Conservation (phyloP, 805 yeast species). For the Yarrowia deformans region DNA sequence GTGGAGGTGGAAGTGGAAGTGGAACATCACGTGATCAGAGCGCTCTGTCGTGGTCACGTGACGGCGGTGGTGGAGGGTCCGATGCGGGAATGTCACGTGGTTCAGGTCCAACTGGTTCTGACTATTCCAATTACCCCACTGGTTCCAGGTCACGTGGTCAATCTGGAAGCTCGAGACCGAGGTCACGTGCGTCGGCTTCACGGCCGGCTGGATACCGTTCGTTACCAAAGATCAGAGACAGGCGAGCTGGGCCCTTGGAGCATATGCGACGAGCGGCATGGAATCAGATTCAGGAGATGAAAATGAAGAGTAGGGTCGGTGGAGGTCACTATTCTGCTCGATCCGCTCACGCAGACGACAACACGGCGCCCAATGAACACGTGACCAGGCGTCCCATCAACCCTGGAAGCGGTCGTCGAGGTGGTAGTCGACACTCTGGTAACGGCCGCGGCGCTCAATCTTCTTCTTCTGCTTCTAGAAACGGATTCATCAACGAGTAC, state of each 20-base stretch:
- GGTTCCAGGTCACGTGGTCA: background rate
- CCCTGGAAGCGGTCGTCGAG: constrained; percentile 1
- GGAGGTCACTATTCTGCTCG: background rate
- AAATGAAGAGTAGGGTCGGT: background rate
- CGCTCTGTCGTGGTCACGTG: constrained; percentile 1
- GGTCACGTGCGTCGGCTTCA: background rate
- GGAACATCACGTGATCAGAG: constrained; percentile 11
- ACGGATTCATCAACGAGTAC: constrained; percentile 29
- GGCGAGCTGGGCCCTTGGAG: constrained; percentile 10
- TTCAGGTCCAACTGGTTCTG: no score
- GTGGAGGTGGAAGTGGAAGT: background rate
- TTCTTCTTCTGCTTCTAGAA: background rate
- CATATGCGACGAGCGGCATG: constrained; percentile 12
- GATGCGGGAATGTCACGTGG: background rate
- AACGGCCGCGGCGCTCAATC: background rate
- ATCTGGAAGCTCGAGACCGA: no score
- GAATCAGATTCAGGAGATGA: constrained; percentile 23
- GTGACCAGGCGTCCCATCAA: background rate
- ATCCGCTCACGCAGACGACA: background rate
- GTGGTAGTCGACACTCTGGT: background rate
- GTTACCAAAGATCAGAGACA: constrained; percentile 8
- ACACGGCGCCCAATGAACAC: background rate
- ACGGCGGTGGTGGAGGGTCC: background rate
- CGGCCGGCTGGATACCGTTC: constrained; percentile 11
- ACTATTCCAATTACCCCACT: no score